Evolutionary conservation across 805 yeast genomes (phyloP).

Genomic region (Metschnikowia lunata): DNA sequence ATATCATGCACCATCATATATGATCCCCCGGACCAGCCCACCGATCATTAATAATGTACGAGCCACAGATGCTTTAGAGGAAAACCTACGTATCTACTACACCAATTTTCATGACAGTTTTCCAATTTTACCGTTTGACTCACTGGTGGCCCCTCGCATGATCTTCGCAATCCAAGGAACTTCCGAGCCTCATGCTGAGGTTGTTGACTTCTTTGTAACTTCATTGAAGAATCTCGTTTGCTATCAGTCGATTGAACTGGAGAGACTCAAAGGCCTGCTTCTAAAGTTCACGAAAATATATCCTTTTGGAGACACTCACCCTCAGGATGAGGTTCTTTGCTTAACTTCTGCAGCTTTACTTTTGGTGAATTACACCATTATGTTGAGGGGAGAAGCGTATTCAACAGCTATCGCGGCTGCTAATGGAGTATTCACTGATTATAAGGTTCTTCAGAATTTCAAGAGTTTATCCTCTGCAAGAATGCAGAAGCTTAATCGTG

Average conservation of each 20-base stretch:
- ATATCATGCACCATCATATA: neutral
- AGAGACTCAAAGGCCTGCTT: conserved; percentile 32
- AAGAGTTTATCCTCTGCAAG: neutral
- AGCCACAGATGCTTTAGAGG: neutral
- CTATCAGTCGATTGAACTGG: conserved; percentile 28
- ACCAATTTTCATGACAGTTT: conserved; percentile 39
- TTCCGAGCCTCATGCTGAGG: conserved; percentile 25
- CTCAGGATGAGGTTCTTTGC: conserved; percentile 21
- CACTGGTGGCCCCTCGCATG: conserved; percentile 17
- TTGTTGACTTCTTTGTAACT: conserved; percentile 40
- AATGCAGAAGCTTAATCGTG: conserved; percentile 2
- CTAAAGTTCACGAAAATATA: conserved; percentile 33
- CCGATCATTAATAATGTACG: neutral
- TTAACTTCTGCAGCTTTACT: conserved; percentile 29
- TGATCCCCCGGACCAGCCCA: neutral
- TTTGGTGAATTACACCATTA: conserved; percentile 49
- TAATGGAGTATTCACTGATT: conserved; percentile 39
- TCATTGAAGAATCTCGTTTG: conserved; percentile 38
- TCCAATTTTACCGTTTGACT: conserved; percentile 42
- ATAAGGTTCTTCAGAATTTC: conserved; percentile 45
- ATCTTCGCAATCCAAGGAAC: conserved; percentile 9
- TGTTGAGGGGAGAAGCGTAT: conserved; percentile 56
- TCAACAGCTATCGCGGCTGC: conserved; percentile 50
- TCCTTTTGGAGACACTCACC: conserved; percentile 22
- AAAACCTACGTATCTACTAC: conserved; percentile 32